Base-by-base conservation (phyloP, 2,329 filamentous ascomycete genomes). In the Pseudopithomyces maydicus region DNA sequence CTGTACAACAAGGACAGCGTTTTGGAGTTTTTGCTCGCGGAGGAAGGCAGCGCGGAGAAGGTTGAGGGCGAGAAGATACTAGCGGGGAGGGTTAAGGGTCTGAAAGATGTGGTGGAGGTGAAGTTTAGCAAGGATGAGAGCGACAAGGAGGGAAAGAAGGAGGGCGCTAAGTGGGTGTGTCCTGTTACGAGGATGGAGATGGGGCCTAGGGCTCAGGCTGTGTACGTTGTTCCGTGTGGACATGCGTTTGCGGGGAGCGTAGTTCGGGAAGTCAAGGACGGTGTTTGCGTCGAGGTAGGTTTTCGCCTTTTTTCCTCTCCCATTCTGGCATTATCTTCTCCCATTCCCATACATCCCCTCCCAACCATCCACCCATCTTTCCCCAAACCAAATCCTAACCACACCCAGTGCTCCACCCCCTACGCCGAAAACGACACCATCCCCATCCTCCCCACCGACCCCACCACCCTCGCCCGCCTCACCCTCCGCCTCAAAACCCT, bases 1-100 rank as follows among this genome's bases (percentile, higher is more conserved):
- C 83, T 99, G 0, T 99, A 97, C 83, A 98, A 97, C 73, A 98
- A 98, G 78, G 93, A 98, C 73, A 88, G 92, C 0, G 84, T 98
- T 19, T 82, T 99, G 54, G 85, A 89, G 68, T 87, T 83, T 59
- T 79, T 91, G 2, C 79, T 91, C 1, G 78, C 79, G 43, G 81
- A 83, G 35, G 85, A 79, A 44, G 80, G 79, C 62, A 84, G 83
- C 55, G 79, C 80, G 44, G 84, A 91, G 64, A 87, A 87, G 42
- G 85, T 51, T 29, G 48, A 51, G 17, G 48, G 48, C 23, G 48
- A 89, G 53, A 82, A 83, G 61, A 80, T 85, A 50, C 80, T 87
- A 20, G 80, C 81, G 55, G 85, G 85, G 42, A 80, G 82, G 48
- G 89, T 99, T 58, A 91, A 88, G 73, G 89, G 89, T 7, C 77